Evolutionary conservation across 306 rosid genomes (phyloP), one percentile per base, ranked within the genome.

Genomic region (Medicago lupulina): DNA sequence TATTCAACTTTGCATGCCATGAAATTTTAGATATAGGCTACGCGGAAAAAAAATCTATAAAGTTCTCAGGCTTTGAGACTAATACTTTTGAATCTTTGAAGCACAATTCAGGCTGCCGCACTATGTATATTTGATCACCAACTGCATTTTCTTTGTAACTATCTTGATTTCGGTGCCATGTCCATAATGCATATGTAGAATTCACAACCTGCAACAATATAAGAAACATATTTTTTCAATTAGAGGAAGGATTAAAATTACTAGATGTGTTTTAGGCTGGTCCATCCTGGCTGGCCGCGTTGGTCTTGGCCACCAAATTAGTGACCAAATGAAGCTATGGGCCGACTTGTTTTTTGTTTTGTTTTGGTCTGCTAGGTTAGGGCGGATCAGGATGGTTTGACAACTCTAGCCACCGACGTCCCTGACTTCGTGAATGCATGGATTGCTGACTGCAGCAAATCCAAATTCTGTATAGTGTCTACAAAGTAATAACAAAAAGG

Each of bases 111-210:
- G 98, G 96, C 66, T 88, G 94, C 44, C 96, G 81, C 41, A 93
- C 96, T 2, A 93, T 85, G 88, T 89, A 91, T 78, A 91, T 89
- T 81, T 89, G 91, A 80, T 91, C 97, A 7, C 96, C 90, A 8
- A 82, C 82, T 62, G 85, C 83, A 46, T 88, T 80, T 47, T 85
- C 87, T 78, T 88, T 86, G 50, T 88, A 91, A 5, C 17, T 75
- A 72, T 93, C 98, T 77, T 91, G 94, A 81, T 93, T 93, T 65
- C 96, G 81, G 11, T 93, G 96, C 98, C 98, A 93, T 66, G 92
- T 91, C 98, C 98, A 93, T 59, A 91, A 81, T 13, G 98, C 91
- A 73, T 86, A 85, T 4, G 97, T 88, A 59, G 96, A 89, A 84
- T 93, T 93, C 80, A 86, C 71, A 59, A 89, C 90, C 98, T 93